phyloP scores from a whole-genome alignment of 1,284 basidiomycete genomes.

The Puccinia triticina region DNA sequence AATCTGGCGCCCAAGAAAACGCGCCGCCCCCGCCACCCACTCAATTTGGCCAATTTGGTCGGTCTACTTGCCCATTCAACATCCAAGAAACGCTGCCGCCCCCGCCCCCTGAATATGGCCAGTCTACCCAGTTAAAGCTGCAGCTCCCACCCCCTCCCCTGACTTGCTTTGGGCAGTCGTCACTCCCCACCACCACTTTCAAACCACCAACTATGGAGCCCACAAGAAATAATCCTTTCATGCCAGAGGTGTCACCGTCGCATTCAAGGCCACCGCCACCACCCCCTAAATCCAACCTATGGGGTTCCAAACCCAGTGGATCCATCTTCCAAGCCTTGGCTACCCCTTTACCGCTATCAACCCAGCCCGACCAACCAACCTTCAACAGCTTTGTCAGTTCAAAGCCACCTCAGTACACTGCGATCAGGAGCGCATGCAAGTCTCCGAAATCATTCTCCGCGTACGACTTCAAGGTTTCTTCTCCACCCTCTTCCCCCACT shows the following conservation, averaged over 20 bases:
- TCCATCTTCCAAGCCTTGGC: neutral
- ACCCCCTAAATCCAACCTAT: neutral
- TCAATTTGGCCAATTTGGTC: neutral
- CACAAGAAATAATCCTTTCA: neutral
- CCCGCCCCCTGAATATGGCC: neutral
- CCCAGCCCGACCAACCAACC: neutral
- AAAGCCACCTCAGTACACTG: neutral
- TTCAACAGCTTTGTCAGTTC: neutral
- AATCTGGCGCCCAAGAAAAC: neutral
- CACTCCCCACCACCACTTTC: neutral
- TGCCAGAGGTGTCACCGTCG: neutral
- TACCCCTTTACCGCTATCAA: neutral
- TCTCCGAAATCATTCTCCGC: neutral
- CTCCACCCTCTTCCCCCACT: constrained; percentile 25
- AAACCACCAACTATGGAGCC: neutral
- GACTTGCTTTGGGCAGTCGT: neutral
- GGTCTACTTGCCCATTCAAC: neutral
- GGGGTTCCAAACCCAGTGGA: neutral
- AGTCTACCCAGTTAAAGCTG: neutral
- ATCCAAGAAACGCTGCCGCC: constrained; percentile 1
- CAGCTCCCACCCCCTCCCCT: too few species aligned
- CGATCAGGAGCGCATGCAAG: neutral
- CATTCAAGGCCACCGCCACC: neutral
- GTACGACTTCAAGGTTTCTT: neutral
- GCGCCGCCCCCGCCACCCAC: neutral